A percentile compares a stretch with the other conserved stretches of the same genome.
These are phyloP conservation scores for Elsinoe perseae DNA, from an alignment of 2,329 filamentous ascomycete species.

Conservation along the genomic window DNA sequence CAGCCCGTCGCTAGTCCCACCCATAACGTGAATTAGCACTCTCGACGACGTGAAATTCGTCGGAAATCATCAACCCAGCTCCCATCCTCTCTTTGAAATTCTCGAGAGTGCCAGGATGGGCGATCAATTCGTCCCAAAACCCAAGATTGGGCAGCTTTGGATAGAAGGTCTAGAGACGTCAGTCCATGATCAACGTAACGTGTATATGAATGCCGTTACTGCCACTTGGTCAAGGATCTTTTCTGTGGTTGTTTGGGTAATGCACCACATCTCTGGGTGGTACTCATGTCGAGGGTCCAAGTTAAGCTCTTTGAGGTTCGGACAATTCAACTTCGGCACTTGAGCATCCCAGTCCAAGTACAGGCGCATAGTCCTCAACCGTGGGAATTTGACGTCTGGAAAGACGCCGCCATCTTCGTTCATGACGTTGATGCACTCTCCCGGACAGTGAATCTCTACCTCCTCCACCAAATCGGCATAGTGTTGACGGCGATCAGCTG, in stretches of 20 bases:
- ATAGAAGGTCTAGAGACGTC: background rate
- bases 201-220: background rate
- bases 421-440: background rate
- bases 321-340: background rate
- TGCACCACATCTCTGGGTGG: background rate
- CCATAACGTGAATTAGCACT: slow-evolving; percentile 1
- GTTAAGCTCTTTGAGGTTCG: background rate
- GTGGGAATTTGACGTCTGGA: background rate
- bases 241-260: background rate
- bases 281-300: slow-evolving; percentile 1
- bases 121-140: background rate
- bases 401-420: background rate
- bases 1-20: background rate
- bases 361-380: background rate
- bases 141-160: background rate
- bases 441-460: background rate
- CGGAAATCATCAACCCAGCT: background rate
- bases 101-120: background rate
- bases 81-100: slow-evolving; percentile 2
- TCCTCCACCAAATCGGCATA: background rate
- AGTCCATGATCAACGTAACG: background rate
- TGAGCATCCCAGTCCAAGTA: background rate
- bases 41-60: background rate
- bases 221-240: background rate
- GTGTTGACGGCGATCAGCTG: slow-evolving; percentile 2